phyloP scores from a whole-genome alignment of 2,329 filamentous ascomycete genomes.

The Hypomyces perniciosus region DNA sequence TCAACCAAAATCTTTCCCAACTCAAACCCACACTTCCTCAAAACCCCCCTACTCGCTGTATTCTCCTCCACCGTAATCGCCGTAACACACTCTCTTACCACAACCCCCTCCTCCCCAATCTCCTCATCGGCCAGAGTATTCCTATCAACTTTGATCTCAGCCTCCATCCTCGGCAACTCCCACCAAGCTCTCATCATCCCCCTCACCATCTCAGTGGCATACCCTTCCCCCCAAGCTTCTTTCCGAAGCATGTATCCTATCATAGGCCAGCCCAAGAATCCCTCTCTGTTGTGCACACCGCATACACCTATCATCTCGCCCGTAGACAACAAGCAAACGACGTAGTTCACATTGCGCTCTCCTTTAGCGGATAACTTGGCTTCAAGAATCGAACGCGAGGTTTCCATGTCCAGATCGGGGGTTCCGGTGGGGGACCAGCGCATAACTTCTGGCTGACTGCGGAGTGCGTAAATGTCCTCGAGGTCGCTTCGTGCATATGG shows the following conservation, averaged over 20 bases:
- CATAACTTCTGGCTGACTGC: slow-evolving; percentile 56
- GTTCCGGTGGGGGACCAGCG: slow-evolving; percentile 40
- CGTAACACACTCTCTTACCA: slow-evolving; percentile 34
- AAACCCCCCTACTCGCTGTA: slow-evolving; percentile 45
- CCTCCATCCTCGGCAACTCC: slow-evolving; percentile 38
- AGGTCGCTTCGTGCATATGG: slow-evolving; percentile 45
- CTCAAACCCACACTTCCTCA: slow-evolving; percentile 51
- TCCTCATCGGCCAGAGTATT: slow-evolving; percentile 22
- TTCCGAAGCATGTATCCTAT: slow-evolving; percentile 50
- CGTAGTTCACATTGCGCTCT: slow-evolving; percentile 49
- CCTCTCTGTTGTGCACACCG: slow-evolving; percentile 30
- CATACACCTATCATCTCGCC: slow-evolving; percentile 46
- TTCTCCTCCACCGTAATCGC: slow-evolving; percentile 46
- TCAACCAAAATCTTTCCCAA: slow-evolving; percentile 34
- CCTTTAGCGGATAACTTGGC: slow-evolving; percentile 37
- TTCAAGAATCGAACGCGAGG: slow-evolving; percentile 35
- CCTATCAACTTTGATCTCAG: slow-evolving; percentile 35
- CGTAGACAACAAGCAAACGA: slow-evolving; percentile 39
- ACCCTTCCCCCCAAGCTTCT: slow-evolving; percentile 48
- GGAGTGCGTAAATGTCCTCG: slow-evolving; percentile 42
- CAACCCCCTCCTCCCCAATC: slow-evolving; percentile 15
- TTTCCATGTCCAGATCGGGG: slow-evolving; percentile 36
- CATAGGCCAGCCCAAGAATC: slow-evolving; percentile 47
- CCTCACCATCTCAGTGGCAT: slow-evolving; percentile 48
- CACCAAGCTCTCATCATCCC: slow-evolving; percentile 42